These are phyloP conservation scores for Vitis rupestris DNA, from an alignment of 164 flowering plant genomes.

Conservation along the genomic window DNA sequence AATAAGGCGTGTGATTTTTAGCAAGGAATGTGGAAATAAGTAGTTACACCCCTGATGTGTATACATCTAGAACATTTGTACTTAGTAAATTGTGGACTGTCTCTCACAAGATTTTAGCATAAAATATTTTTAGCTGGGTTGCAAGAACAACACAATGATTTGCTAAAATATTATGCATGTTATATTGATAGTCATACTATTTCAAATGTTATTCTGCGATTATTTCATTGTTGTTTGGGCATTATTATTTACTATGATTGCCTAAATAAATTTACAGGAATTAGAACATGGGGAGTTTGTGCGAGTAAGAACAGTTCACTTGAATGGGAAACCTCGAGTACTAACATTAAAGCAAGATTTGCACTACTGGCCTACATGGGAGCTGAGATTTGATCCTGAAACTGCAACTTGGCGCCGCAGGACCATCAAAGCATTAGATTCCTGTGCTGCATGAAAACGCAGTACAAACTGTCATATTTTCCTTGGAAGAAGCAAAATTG, in stretches of 20 bases:
- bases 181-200: too few species aligned
- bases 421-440: slow-evolving; percentile 54
- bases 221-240: too few species aligned
- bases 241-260: not conserved
- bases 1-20: too few species aligned
- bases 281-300: slow-evolving; percentile 82
- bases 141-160: too few species aligned
- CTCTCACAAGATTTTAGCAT: too few species aligned
- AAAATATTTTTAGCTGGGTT: too few species aligned
- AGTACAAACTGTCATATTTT: not conserved
- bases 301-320: slow-evolving; percentile 74
- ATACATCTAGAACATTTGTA: too few species aligned
- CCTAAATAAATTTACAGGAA: slow-evolving; percentile 42
- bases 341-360: slow-evolving; percentile 87
- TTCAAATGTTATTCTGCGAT: too few species aligned
- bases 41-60: too few species aligned
- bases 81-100: too few species aligned
- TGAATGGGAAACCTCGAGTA: slow-evolving; percentile 91
- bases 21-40: too few species aligned
- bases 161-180: too few species aligned
- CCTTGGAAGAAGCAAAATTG: not conserved
- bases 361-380: slow-evolving; percentile 98
- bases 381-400: slow-evolving; percentile 69
- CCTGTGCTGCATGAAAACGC: slow-evolving; percentile 15
- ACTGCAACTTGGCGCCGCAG: slow-evolving; percentile 72